A percentile compares a stretch with the other conserved stretches of the same genome.
These are phyloP conservation scores for Suillus subluteus DNA, from an alignment of 768 basidiomycete genomes.

Conservation along the genomic window DNA sequence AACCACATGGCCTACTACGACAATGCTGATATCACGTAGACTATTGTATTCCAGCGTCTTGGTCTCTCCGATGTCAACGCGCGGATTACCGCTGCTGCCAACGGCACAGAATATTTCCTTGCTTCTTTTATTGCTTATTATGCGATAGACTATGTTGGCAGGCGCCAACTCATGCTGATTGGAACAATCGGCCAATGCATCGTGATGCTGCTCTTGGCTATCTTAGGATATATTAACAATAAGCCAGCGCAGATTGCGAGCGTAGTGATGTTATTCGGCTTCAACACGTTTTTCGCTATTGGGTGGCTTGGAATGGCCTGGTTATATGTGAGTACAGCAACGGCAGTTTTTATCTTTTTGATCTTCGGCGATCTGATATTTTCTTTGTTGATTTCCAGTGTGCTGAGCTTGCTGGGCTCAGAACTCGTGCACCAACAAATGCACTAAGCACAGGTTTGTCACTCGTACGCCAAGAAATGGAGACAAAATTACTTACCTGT, in stretches of 20 bases:
- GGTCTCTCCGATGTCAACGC: conserved; percentile 29
- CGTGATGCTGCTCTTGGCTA: conserved; percentile 35
- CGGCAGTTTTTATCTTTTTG: not conserved
- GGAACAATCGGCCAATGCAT: conserved; percentile 42
- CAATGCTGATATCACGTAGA: conserved; percentile 12
- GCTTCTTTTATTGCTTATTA: conserved; percentile 53
- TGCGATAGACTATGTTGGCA: conserved; percentile 51
- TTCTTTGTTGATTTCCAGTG: conserved; percentile 18
- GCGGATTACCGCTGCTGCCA: conserved; percentile 37
- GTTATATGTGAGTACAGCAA: conserved; percentile 27
- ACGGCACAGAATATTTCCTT: conserved; percentile 45
- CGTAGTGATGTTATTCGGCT: conserved; percentile 34
- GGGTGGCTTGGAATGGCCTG: conserved; percentile 44
- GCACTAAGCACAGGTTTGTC: conserved; percentile 29
- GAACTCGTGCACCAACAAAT: conserved; percentile 34
- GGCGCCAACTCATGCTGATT: conserved; percentile 48
- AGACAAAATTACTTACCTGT: not conserved
- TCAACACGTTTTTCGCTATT: conserved; percentile 40
- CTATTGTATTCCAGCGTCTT: conserved; percentile 21
- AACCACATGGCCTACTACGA: not conserved
- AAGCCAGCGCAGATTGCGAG: conserved; percentile 27
- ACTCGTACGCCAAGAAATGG: not conserved
- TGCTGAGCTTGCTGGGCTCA: conserved; percentile 34
- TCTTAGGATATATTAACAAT: conserved; percentile 26
- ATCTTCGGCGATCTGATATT: not conserved